Evolutionary conservation across 2,329 filamentous ascomycete species (phyloP), one percentile per base, ranked within the genome.

Genomic region (Tetracladium maxilliforme): DNA sequence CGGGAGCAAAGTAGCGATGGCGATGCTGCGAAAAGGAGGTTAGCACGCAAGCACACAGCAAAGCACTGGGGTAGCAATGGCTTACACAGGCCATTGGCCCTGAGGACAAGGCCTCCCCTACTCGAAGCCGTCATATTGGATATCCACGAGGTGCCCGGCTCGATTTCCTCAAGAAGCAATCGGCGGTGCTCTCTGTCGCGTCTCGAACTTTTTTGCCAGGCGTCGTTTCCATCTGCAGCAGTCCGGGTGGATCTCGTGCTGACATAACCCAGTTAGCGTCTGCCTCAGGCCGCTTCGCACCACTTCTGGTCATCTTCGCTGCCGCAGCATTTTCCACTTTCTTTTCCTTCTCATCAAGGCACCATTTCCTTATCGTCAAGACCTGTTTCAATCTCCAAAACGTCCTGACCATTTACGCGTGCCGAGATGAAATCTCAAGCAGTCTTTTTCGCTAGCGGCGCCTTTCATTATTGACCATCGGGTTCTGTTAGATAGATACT

Each of bases 391-490:
- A 54, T 52, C 55, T 59, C 70, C 66, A 78, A 64, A 68, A 73
- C 67, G 72, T 76, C 68, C 68, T 82, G 83, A 86, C 73, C 86
- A 93, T 93, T 90, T 66, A 71, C 55, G 55, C 59, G 72, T 90
- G 86, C 81, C 81, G 51, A 93, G 80, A 93, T 50, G 59, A 79
- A 56, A 45, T 25, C 41, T 46, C 49, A 57, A 74, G 78, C 81
- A 78, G 77, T 78, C 80, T 81, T 84, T 84, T 92, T 84, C 86
- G 86, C 86, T 94, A 94, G 80, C 84, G 71, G 80, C 76, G 76
- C 80, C 82, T 84, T 80, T 69, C 46, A 40, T 56, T 56, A 48
- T 50, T 51, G 47, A 54, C 51, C 70, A 82, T 80, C 76, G 79
- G 65, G 70, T 75, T 73, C 77, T 66, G 83, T 87, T 93, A 92